Base-by-base conservation (phyloP, 2,329 filamentous ascomycete species). In the Ampelomyces quisqualis region DNA sequence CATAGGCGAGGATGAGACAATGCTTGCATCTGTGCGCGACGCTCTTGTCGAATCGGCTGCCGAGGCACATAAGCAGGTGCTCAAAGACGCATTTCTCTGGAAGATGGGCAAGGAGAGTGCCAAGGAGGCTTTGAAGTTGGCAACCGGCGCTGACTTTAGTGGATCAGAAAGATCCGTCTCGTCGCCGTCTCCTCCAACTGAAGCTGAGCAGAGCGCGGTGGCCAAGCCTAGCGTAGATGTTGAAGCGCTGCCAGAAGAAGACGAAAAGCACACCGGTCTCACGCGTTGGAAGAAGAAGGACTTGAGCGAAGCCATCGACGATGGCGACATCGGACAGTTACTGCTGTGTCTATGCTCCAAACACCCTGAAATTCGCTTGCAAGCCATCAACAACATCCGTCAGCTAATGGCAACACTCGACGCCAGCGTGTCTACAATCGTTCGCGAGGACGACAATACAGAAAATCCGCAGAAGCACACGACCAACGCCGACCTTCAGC, bases 231-330 rank as follows among this genome's bases (percentile, higher is more conserved):
- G 30, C 3, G 37, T 63, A 3, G 53, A 65, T 38, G 44, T 73
- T n/a, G 56, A 64, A 26, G 40, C 60, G 5, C 70, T 70, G 7
- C 68, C 71, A 1, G 31, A 47, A 18, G 73, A 76, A 44, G 65
- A 71, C 9, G 56, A 70, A 26, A 71, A 70, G 32, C 73, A 75
- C 33, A 61, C 65, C 2, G 72, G 72, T 13, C 68, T 84, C 10
- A 71, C 73, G 43, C 73, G 73, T 58, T 95, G 88, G 89, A 76
- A 79, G 28, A 78, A 81, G 48, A 91, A 94, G 60, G 84, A 88
- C 21, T 73, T 88, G 0, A 86, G 90, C 29, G 83, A 90, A 57
- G 79, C 89, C 1, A 74, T 94, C 7, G 88, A 93, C 55, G 86
- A 93, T 49, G 86, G 85, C 5, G 79, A 87, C 55, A 76, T 88